phyloP scores from a whole-genome alignment of 495 filamentous ascomycete genomes.

The Lophium mytilinum region DNA sequence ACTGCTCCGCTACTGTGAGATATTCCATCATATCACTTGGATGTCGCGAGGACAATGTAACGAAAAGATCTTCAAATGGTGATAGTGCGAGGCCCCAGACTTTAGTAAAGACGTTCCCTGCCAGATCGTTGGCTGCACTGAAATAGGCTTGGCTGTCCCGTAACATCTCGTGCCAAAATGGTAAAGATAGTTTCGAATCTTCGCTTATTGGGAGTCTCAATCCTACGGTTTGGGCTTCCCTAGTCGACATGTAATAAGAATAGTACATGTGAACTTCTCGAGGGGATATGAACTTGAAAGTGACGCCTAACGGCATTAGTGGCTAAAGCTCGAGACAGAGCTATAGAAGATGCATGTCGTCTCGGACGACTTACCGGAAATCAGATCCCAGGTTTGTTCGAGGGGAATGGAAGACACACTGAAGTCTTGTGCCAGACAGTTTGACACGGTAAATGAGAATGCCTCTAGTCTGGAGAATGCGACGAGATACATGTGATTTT shows the following conservation, averaged over 20 bases:
- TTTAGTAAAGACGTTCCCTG: conserved; percentile 36
- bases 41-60: conserved; percentile 40
- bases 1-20: conserved; percentile 35
- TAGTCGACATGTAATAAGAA: conserved; percentile 11
- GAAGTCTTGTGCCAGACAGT: conserved; percentile 1
- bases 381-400: conserved; percentile 16
- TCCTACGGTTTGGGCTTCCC: not conserved
- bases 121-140: conserved; percentile 41
- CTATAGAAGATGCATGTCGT: not conserved
- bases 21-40: conserved; percentile 50
- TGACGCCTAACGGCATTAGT: conserved; percentile 1
- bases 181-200: not conserved
- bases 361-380: conserved; percentile 9
- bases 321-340: not conserved
- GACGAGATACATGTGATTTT: conserved; percentile 1
- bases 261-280: conserved; percentile 7
- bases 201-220: conserved; percentile 6
- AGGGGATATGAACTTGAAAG: not conserved
- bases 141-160: conserved; percentile 25
- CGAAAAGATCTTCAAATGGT: conserved; percentile 35
- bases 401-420: not conserved
- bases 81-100: conserved; percentile 43
- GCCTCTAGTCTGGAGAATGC: conserved; percentile 5
- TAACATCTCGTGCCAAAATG: conserved; percentile 19
- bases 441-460: conserved; percentile 8